Conservation (phyloP, 2,329 filamentous ascomycete genomes). For the Chaetomium globosum region DNA sequence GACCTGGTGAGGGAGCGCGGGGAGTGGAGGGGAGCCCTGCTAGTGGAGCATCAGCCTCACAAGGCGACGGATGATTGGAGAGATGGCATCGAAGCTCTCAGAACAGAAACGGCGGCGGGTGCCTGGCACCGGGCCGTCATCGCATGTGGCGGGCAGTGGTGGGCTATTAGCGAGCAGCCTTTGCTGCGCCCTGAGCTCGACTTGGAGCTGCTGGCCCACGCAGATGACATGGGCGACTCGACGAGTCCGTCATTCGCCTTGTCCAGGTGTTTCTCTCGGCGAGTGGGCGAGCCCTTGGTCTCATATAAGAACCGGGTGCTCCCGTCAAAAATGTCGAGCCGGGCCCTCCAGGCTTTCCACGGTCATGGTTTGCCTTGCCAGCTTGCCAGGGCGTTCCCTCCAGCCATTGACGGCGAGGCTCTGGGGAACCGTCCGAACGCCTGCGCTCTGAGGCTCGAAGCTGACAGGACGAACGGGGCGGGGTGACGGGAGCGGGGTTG, state of each 20-base stretch:
- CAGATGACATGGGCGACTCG: constrained; percentile 29
- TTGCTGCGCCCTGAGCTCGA: constrained; percentile 27
- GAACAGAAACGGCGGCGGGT: constrained; percentile 31
- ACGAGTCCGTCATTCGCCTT: constrained; percentile 25
- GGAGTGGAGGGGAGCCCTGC: constrained; percentile 42
- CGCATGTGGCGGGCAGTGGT: constrained; percentile 18
- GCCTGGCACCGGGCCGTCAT: constrained; percentile 33
- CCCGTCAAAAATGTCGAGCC: constrained; percentile 14
- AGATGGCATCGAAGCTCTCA: constrained; percentile 32
- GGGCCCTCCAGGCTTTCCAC: neutral
- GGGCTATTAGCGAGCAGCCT: constrained; percentile 31
- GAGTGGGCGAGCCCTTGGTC: neutral
- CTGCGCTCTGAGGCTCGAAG: too few species aligned
- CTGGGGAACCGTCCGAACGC: constrained; percentile 10
- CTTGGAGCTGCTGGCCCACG: constrained; percentile 26
- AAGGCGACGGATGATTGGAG: constrained; percentile 28
- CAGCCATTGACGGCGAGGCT: constrained; percentile 25
- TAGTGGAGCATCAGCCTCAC: constrained; percentile 49
- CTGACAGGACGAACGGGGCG: too few species aligned
- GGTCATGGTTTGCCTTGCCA: constrained; percentile 19
- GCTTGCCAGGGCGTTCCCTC: constrained; percentile 14
- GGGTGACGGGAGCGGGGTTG: too few species aligned
- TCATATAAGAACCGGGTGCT: constrained; percentile 11
- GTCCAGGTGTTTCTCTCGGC: neutral
- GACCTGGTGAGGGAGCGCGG: constrained; percentile 31